phyloP scores from a whole-genome alignment of 2,329 filamentous ascomycete species.

The Eutypa lata region DNA sequence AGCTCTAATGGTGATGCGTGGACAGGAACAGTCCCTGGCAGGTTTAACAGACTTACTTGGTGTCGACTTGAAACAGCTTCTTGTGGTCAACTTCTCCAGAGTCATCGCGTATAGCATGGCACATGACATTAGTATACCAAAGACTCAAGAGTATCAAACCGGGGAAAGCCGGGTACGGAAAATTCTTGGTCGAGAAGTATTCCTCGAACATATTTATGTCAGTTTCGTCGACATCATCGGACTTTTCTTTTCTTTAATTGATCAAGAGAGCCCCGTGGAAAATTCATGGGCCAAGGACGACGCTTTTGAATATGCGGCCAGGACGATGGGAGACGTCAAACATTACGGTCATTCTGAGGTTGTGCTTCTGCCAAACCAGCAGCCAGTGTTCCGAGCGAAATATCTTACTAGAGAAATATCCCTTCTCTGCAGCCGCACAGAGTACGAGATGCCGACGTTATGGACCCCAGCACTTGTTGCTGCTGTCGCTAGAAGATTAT shows the following conservation, averaged over 20 bases:
- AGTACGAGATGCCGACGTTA: constrained; percentile 60
- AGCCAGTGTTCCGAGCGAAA: constrained; percentile 80
- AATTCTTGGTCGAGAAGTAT: constrained; percentile 64
- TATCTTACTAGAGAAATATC: constrained; percentile 73
- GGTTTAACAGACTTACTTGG: constrained; percentile 59
- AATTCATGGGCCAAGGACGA: constrained; percentile 60
- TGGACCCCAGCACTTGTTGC: constrained; percentile 76
- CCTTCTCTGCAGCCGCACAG: constrained; percentile 71
- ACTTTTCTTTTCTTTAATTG: constrained; percentile 71
- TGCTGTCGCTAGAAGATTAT: constrained; percentile 70
- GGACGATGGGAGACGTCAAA: constrained; percentile 68
- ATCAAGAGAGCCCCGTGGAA: constrained; percentile 73
- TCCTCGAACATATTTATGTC: constrained; percentile 59
- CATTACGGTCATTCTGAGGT: constrained; percentile 62
- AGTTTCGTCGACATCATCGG: constrained; percentile 77
- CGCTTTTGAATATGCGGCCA: constrained; percentile 56
- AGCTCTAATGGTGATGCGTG: constrained; percentile 79
- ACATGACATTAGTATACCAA: constrained; percentile 59
- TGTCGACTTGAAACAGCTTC: constrained; percentile 51
- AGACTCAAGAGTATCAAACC: constrained; percentile 41
- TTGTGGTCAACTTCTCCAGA: constrained; percentile 71
- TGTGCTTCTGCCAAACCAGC: constrained; percentile 71
- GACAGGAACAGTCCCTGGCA: constrained; percentile 60
- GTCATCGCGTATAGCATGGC: constrained; percentile 81
- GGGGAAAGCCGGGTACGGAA: constrained; percentile 67